These are phyloP conservation scores for Populus hybrid DNA, from an alignment of 441 rosid genomes.

Conservation along the genomic window DNA sequence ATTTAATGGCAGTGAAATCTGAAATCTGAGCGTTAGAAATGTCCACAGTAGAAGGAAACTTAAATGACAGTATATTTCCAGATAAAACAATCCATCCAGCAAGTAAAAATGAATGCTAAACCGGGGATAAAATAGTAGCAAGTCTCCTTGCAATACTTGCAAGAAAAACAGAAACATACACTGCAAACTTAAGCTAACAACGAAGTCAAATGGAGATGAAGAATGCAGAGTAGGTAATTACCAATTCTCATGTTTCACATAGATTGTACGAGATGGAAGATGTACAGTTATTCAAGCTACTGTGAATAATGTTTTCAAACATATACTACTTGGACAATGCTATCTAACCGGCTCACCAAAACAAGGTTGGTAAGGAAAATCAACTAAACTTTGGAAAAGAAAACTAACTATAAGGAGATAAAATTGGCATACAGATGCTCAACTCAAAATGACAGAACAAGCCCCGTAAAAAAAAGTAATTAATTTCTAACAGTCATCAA, in stretches of 20 bases:
- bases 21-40: not conserved
- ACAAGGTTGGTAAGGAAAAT: not conserved
- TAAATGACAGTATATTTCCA: not conserved
- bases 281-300: conserved; percentile 21
- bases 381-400: conserved; percentile 1
- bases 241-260: conserved; percentile 45
- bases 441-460: not conserved
- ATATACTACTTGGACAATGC: conserved; percentile 9
- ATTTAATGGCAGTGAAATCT: not conserved
- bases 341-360: conserved; percentile 5
- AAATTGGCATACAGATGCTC: not conserved
- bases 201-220: conserved; percentile 1
- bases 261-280: conserved; percentile 16
- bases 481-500: not conserved
- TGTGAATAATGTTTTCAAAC: conserved; percentile 27
- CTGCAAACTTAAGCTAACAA: not conserved
- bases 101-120: not conserved
- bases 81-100: not conserved
- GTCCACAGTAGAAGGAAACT: not conserved
- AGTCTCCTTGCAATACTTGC: not conserved
- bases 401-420: not conserved
- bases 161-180: not conserved
- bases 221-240: conserved; percentile 18
- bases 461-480: not conserved
- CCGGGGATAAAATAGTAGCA: not conserved